Conservation (phyloP, 140 eudicot species). For the Stevia rebaudiana region DNA sequence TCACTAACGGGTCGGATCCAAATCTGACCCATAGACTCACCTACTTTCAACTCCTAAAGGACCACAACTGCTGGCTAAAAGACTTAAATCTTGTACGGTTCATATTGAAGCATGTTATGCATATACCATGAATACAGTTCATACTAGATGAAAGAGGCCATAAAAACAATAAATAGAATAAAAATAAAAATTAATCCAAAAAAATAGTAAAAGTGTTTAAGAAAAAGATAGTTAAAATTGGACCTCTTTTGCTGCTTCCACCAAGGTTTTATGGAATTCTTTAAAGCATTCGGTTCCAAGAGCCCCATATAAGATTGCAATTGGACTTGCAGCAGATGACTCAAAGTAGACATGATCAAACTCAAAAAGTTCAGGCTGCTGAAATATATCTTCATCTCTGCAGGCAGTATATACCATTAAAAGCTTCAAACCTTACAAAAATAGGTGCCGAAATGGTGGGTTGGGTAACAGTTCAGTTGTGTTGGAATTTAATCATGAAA, state of each 20-base stretch:
- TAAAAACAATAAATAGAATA: no score
- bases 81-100: background rate
- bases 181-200: background rate
- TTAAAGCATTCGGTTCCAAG: conserved; percentile 85
- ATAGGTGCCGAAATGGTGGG: background rate
- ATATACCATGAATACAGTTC: background rate
- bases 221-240: background rate
- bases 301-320: conserved; percentile 91
- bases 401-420: conserved; percentile 15
- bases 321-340: conserved; percentile 66
- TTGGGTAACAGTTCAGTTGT: background rate
- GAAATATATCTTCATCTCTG: conserved; percentile 63
- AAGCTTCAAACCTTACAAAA: background rate
- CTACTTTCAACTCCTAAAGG: background rate
- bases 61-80: background rate
- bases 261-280: conserved; percentile 59
- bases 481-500: no score
- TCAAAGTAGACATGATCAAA: conserved; percentile 79
- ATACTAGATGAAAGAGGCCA: background rate
- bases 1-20: background rate
- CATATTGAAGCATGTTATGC: background rate
- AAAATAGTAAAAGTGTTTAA: background rate
- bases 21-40: background rate
- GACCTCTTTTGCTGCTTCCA: conserved; percentile 85
- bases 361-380: conserved; percentile 89